Evolutionary conservation across 148 eudicot species (phyloP).

Genomic region (Spergularia bocconei): DNA sequence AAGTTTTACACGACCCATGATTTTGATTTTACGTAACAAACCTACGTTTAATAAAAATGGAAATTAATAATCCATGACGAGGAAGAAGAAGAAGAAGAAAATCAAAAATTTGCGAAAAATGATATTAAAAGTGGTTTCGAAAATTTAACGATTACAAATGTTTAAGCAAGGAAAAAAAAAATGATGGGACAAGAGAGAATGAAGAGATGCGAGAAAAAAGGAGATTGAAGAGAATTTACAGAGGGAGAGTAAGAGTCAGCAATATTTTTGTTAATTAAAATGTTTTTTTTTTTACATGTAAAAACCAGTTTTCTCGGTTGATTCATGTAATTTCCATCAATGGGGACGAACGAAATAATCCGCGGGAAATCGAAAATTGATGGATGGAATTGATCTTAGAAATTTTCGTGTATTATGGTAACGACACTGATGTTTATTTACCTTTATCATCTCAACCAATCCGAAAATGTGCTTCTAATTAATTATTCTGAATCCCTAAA

Average conservation of each 20-base stretch:
- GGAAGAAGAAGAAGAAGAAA: neutral
- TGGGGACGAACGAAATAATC: too few relatives aligned
- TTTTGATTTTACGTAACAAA: neutral
- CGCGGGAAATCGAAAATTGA: too few relatives aligned
- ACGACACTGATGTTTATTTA: too few relatives aligned
- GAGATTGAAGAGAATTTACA: slow-evolving; percentile 14
- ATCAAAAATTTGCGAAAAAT: neutral
- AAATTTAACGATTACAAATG: neutral
- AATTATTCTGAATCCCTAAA: too few relatives aligned
- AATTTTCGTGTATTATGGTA: too few relatives aligned
- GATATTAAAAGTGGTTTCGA: neutral
- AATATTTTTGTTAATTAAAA: neutral
- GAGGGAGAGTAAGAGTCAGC: slow-evolving; percentile 3
- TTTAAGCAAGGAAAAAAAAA: neutral
- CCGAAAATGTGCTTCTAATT: too few relatives aligned
- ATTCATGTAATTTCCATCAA: too few relatives aligned
- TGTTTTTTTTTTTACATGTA: neutral
- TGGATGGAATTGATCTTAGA: too few relatives aligned
- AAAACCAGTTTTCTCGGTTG: too few relatives aligned
- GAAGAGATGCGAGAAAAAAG: slow-evolving; percentile 27
- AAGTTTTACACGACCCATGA: slow-evolving; percentile 77
- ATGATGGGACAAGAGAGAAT: slow-evolving; percentile 23
- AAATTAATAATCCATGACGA: neutral
- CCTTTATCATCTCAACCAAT: too few relatives aligned
- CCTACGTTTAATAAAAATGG: neutral